phyloP scores from a whole-genome alignment of 1,139 yeast species.

The Saccharomyces uvarum region DNA sequence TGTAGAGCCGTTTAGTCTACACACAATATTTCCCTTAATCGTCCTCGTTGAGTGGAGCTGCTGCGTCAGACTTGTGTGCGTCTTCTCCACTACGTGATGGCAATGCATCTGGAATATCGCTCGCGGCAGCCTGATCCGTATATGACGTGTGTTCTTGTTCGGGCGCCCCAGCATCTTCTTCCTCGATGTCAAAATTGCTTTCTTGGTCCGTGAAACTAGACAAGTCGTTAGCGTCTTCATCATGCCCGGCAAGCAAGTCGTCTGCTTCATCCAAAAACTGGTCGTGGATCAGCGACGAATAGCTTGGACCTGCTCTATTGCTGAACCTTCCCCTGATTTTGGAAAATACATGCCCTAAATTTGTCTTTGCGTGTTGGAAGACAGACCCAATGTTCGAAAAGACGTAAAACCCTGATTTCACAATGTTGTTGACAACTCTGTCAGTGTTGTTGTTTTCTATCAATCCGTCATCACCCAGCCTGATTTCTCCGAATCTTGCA shows the following conservation, averaged over 20 bases:
- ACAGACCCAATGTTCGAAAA: constrained; percentile 32
- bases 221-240: constrained; percentile 32
- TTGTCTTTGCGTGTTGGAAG: constrained; percentile 15
- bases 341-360: constrained; percentile 8
- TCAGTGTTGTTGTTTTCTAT: constrained; percentile 64
- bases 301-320: constrained; percentile 25
- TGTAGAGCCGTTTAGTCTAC: not conserved
- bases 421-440: constrained; percentile 52
- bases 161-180: constrained; percentile 13
- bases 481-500: constrained; percentile 74
- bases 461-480: constrained; percentile 66
- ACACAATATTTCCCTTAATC: not conserved
- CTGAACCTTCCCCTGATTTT: constrained; percentile 16
- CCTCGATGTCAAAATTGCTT: constrained; percentile 29
- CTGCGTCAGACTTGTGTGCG: not conserved
- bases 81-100: not conserved
- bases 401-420: constrained; percentile 49
- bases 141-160: constrained; percentile 12
- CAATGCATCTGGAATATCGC: not conserved
- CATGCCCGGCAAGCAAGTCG: constrained; percentile 32
- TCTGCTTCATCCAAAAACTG: constrained; percentile 32
- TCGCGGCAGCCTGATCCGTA: constrained; percentile 7
- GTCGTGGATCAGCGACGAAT: constrained; percentile 28
- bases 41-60: not conserved
- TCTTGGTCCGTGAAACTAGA: constrained; percentile 28